Percentiles rank a stretch among this genome's conserved stretches.
phyloP scores from a whole-genome alignment of 2,329 filamentous ascomycete genomes.

The Bisporella sp. region DNA sequence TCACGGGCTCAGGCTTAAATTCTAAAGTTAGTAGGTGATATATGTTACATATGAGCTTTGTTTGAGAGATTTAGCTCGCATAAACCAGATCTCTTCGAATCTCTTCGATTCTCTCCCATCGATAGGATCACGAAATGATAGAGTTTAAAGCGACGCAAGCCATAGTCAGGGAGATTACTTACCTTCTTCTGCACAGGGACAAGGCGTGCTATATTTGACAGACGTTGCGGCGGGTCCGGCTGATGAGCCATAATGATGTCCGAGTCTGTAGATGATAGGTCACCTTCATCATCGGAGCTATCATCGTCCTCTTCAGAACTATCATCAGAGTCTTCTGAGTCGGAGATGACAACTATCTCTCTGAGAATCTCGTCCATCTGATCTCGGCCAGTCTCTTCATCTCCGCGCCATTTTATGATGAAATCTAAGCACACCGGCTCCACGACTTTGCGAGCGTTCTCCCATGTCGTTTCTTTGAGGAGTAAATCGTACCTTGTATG shows the following conservation, averaged over 20 bases:
- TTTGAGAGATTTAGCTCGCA: too few relatives aligned
- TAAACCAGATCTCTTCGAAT: too few relatives aligned
- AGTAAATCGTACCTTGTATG: constrained; percentile 60
- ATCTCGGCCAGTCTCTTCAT: constrained; percentile 61
- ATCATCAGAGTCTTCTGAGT: constrained; percentile 25
- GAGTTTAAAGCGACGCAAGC: too few relatives aligned
- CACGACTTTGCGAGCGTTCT: constrained; percentile 53
- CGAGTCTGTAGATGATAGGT: constrained; percentile 17
- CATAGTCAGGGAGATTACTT: too few relatives aligned
- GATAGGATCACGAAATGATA: too few relatives aligned
- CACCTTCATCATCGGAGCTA: constrained; percentile 17
- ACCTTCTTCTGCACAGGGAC: too few relatives aligned
- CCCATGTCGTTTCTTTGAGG: constrained; percentile 49
- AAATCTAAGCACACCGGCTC: constrained; percentile 55
- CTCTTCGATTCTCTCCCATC: too few relatives aligned
- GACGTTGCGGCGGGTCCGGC: too few relatives aligned
- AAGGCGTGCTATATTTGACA: too few relatives aligned
- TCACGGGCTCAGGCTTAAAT: neutral
- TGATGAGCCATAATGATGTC: neutral
- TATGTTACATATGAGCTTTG: too few relatives aligned
- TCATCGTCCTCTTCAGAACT: constrained; percentile 10
- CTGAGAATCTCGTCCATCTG: constrained; percentile 60
- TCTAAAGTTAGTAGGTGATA: neutral
- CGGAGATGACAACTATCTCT: constrained; percentile 56
- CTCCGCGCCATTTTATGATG: constrained; percentile 65